phyloP scores from a whole-genome alignment of 148 eudicot genomes.

The Tetragonia tetragonoides region DNA sequence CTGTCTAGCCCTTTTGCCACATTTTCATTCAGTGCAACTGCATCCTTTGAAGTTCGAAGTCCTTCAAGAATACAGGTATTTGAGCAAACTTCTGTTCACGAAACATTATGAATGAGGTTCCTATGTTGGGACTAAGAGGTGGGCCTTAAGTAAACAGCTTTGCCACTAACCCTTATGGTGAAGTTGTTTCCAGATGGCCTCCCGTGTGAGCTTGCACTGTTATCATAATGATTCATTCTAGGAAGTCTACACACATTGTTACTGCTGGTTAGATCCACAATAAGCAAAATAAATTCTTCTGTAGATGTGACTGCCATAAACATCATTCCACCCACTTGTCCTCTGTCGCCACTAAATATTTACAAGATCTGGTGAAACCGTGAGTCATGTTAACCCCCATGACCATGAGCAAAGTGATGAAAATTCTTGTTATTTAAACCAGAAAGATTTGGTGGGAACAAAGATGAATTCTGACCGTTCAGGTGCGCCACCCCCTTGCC shows the following conservation, averaged over 20 bases:
- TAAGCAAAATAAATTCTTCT: background rate
- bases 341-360: no score
- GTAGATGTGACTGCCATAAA: background rate
- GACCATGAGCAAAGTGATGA: background rate
- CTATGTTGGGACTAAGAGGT: background rate
- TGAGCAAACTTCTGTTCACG: background rate
- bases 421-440: background rate
- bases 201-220: background rate
- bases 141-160: no score
- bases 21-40: constrained; percentile 76
- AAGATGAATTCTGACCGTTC: background rate
- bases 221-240: background rate
- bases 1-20: constrained; percentile 76
- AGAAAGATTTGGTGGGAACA: background rate
- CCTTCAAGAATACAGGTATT: constrained; percentile 90
- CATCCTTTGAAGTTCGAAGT: constrained; percentile 76
- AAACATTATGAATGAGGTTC: background rate
- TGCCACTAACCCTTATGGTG: background rate
- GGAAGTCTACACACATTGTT: no score
- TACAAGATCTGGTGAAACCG: no score
- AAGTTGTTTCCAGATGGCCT: background rate
- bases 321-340: background rate
- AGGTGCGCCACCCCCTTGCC: background rate
- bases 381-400: background rate
- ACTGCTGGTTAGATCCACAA: background rate